Conservation (phyloP, 768 basidiomycete species). For the Phylloporus arenicola region DNA sequence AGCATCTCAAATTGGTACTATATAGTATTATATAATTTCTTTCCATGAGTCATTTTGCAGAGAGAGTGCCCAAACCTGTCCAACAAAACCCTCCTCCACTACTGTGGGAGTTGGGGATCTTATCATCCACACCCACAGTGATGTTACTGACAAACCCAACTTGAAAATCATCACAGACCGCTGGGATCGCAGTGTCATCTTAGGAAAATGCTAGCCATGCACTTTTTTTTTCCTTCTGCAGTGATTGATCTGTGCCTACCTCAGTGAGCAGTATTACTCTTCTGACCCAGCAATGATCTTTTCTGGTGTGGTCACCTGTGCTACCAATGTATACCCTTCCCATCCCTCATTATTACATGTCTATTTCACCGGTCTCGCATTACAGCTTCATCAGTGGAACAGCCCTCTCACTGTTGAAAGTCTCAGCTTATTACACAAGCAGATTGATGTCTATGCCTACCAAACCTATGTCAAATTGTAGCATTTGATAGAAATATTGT, state of each 20-base stretch:
- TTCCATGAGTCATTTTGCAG: too few relatives aligned
- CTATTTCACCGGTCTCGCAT: not conserved
- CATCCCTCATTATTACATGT: not conserved
- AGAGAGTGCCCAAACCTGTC: too few relatives aligned
- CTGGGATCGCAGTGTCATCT: constrained; percentile 64
- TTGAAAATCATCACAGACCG: constrained; percentile 36
- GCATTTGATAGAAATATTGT: too few relatives aligned
- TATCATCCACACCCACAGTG: constrained; percentile 38
- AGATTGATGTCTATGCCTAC: too few relatives aligned
- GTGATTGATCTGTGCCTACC: not conserved
- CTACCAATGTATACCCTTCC: constrained; percentile 48
- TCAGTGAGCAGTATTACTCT: constrained; percentile 60
- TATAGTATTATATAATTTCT: too few relatives aligned
- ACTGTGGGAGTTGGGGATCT: constrained; percentile 4
- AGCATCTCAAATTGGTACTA: too few relatives aligned
- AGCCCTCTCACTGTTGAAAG: too few relatives aligned
- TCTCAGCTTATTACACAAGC: too few relatives aligned
- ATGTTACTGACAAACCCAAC: constrained; percentile 35
- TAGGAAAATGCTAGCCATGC: constrained; percentile 50
- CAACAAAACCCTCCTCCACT: too few relatives aligned
- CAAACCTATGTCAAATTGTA: too few relatives aligned
- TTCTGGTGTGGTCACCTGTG: constrained; percentile 68
- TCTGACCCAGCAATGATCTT: too few relatives aligned
- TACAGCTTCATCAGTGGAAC: too few relatives aligned
- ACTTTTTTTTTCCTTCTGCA: not conserved